phyloP scores from a whole-genome alignment of 2,329 filamentous ascomycete genomes.

The Fusarium nodosum region DNA sequence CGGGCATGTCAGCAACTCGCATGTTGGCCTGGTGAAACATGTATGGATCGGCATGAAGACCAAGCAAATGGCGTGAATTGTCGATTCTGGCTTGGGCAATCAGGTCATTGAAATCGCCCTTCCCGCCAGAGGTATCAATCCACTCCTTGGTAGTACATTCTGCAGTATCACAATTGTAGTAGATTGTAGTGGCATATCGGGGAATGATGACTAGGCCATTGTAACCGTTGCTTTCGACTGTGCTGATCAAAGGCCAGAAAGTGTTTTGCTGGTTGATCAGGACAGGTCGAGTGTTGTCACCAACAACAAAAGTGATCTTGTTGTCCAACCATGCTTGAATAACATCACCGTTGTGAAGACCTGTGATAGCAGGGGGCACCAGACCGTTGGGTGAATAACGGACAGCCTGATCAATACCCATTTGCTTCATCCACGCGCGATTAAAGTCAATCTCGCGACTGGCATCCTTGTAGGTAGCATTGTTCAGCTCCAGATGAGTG shows the following conservation, averaged over 20 bases:
- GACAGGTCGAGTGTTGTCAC: slow-evolving; percentile 34
- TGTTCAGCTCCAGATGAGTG: slow-evolving; percentile 36
- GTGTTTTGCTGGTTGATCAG: slow-evolving; percentile 14
- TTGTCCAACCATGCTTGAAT: slow-evolving; percentile 38
- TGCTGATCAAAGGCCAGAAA: slow-evolving; percentile 37
- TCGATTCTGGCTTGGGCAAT: slow-evolving; percentile 23
- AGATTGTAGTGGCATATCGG: slow-evolving; percentile 37
- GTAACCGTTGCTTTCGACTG: slow-evolving; percentile 34
- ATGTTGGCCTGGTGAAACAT: slow-evolving; percentile 45
- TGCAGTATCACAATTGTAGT: slow-evolving; percentile 38
- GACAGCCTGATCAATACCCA: slow-evolving; percentile 28
- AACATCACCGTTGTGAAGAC: slow-evolving; percentile 37
- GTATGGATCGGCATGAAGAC: slow-evolving; percentile 35
- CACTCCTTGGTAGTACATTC: slow-evolving; percentile 36
- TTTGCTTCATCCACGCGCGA: slow-evolving; percentile 34
- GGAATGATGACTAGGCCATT: slow-evolving; percentile 29
- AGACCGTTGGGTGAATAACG: slow-evolving; percentile 32
- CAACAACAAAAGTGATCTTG: slow-evolving; percentile 28
- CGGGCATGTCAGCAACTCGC: slow-evolving; percentile 18
- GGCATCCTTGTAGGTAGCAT: slow-evolving; percentile 37
- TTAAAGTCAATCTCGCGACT: slow-evolving; percentile 37
- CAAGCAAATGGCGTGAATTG: slow-evolving; percentile 30
- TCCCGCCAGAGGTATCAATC: slow-evolving; percentile 34
- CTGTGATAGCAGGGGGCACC: slow-evolving; percentile 37
- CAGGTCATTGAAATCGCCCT: slow-evolving; percentile 24